Evolutionary conservation across 2,329 filamentous ascomycete genomes (phyloP).

Genomic region (Colletotrichum neosansevieriae): DNA sequence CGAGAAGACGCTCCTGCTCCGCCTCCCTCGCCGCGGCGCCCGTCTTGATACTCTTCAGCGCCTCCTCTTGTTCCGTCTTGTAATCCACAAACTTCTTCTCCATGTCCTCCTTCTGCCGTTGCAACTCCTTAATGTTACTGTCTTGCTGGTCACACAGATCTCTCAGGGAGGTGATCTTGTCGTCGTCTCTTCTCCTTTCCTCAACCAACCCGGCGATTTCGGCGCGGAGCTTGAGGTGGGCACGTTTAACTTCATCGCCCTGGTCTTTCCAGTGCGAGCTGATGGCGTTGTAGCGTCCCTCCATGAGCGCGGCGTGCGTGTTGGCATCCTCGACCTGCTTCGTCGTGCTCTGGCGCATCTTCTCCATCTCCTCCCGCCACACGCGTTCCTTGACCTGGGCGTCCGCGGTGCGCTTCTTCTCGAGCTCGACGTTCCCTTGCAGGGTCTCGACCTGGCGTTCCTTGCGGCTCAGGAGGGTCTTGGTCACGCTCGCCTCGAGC

Average conservation of each 20-base stretch:
- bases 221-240: conserved; percentile 60
- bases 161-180: conserved; percentile 72
- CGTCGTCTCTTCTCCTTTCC: conserved; percentile 70
- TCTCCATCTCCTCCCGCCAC: conserved; percentile 75
- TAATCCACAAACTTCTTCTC: conserved; percentile 71
- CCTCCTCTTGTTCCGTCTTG: conserved; percentile 72
- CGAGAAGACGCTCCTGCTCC: conserved; percentile 70
- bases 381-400: conserved; percentile 70
- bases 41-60: conserved; percentile 69
- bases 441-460: conserved; percentile 80
- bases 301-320: conserved; percentile 73
- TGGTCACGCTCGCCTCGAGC: conserved; percentile 78
- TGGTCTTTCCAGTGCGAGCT: conserved; percentile 76
- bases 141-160: conserved; percentile 81
- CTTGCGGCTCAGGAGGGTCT: conserved; percentile 76
- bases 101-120: conserved; percentile 73
- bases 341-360: conserved; percentile 68
- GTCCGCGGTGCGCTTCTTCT: conserved; percentile 70
- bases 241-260: conserved; percentile 69
- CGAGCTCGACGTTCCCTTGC: conserved; percentile 71
- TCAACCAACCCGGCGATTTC: conserved; percentile 68
- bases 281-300: conserved; percentile 77
- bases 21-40: conserved; percentile 69
- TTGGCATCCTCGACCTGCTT: conserved; percentile 75
- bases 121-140: conserved; percentile 72